Evolutionary conservation across 164 flowering plant genomes (phyloP).

Genomic region (Protea cynaroides): DNA sequence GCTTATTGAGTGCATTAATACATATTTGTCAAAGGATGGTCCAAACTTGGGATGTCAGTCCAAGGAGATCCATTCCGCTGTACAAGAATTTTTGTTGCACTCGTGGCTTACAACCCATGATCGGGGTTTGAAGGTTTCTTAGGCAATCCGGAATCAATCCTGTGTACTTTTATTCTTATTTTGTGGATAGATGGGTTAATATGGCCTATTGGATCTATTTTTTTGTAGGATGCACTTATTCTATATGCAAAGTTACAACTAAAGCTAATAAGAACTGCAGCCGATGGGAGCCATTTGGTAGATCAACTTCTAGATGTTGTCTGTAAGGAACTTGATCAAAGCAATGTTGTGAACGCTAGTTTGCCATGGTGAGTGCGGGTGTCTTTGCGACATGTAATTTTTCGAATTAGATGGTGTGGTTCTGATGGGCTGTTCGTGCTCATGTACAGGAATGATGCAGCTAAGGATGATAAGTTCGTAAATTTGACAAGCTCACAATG

Average conservation of each 20-base stretch:
- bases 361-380: constrained; percentile 39
- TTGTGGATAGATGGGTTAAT: background rate
- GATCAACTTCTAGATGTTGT: constrained; percentile 74
- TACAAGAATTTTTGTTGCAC: constrained; percentile 60
- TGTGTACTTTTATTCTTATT: background rate
- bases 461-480: constrained; percentile 67
- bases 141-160: background rate
- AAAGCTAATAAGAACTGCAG: constrained; percentile 47
- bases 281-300: constrained; percentile 47
- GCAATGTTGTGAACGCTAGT: constrained; percentile 23
- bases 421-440: constrained; percentile 10
- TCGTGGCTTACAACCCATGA: constrained; percentile 76
- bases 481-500: constrained; percentile 38
- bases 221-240: constrained; percentile 60
- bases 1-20: constrained; percentile 82
- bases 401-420: constrained; percentile 1
- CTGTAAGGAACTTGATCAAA: constrained; percentile 75
- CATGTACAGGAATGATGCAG: constrained; percentile 48
- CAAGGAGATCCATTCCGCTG: constrained; percentile 67
- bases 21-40: constrained; percentile 76
- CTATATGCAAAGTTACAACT: constrained; percentile 73
- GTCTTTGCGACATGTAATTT: background rate
- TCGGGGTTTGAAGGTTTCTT: constrained; percentile 61
- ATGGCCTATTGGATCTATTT: background rate
- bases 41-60: constrained; percentile 67